Conservation (phyloP, 2,329 filamentous ascomycete genomes). For the Scopulariopsis brevicaulis region DNA sequence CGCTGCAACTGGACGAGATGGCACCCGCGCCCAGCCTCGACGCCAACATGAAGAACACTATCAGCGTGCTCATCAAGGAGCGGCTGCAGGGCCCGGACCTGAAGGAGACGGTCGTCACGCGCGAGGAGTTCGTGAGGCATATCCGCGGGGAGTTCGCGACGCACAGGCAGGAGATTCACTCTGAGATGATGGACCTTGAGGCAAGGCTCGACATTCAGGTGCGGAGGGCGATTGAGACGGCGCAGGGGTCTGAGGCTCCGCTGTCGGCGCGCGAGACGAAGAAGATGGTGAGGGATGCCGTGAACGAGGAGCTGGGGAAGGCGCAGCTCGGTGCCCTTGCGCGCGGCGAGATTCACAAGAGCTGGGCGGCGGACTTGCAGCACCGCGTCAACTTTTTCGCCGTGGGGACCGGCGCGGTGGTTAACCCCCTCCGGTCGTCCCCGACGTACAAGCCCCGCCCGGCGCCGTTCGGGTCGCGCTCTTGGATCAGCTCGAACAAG, state of each 20-base stretch:
- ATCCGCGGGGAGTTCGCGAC: slow-evolving; percentile 25
- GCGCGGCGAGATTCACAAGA: slow-evolving; percentile 30
- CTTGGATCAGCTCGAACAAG: slow-evolving; percentile 6
- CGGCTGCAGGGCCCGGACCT: slow-evolving; percentile 10
- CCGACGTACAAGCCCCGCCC: slow-evolving; percentile 32
- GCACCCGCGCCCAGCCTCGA: slow-evolving; percentile 19
- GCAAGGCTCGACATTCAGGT: slow-evolving; percentile 21
- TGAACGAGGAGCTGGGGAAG: slow-evolving; percentile 30
- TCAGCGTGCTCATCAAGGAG: background rate
- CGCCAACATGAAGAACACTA: slow-evolving; percentile 18
- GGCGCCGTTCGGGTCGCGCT: background rate
- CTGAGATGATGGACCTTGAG: slow-evolving; percentile 26
- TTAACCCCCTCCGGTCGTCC: slow-evolving; percentile 52
- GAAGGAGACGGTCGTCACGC: slow-evolving; percentile 27
- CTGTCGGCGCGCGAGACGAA: slow-evolving; percentile 28
- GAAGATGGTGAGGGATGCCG: slow-evolving; percentile 24
- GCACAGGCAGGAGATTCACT: slow-evolving; percentile 25
- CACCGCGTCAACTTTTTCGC: slow-evolving; percentile 66
- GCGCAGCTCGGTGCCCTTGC: slow-evolving; percentile 34
- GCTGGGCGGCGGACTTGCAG: slow-evolving; percentile 30
- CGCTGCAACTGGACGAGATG: slow-evolving; percentile 21
- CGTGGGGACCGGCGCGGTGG: slow-evolving; percentile 48
- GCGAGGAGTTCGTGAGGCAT: slow-evolving; percentile 34
- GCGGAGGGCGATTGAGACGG: slow-evolving; percentile 9
- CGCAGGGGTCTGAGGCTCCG: slow-evolving; percentile 8